phyloP scores from a whole-genome alignment of 192 early-diverging fungal genomes.

The Funneliformis mosseae region DNA sequence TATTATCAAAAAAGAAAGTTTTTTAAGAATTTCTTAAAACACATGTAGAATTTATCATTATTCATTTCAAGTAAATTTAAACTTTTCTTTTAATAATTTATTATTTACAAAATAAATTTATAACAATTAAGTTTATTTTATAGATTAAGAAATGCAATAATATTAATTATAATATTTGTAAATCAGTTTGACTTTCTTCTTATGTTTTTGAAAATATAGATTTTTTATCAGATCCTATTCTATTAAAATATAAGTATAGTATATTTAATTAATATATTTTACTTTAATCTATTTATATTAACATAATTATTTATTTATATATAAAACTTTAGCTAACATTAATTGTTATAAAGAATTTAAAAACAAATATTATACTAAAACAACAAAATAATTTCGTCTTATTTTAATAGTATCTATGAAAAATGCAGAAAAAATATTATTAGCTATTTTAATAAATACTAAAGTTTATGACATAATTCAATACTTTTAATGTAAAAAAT shows the following conservation, averaged over 20 bases:
- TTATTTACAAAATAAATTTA: no score
- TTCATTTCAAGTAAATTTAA: neutral
- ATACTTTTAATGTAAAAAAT: conserved; percentile 1
- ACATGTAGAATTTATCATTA: neutral
- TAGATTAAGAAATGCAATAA: neutral
- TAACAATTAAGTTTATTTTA: no score
- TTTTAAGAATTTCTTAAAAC: no score
- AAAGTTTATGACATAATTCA: neutral
- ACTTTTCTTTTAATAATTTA: no score
- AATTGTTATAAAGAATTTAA: neutral
- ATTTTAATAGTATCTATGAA: neutral
- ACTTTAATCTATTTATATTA: neutral
- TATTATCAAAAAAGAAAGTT: neutral
- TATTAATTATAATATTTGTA: neutral
- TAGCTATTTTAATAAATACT: neutral
- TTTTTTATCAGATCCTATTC: neutral
- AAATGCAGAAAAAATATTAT: neutral
- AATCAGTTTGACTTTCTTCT: neutral
- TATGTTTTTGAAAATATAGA: neutral
- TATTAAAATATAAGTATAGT: neutral
- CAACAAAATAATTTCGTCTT: neutral
- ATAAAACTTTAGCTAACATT: no score
- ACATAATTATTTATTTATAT: neutral
- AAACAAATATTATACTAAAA: neutral
- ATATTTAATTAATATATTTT: neutral